Conservation (phyloP, 139 green algal species). For the Chlorella sp. region DNA sequence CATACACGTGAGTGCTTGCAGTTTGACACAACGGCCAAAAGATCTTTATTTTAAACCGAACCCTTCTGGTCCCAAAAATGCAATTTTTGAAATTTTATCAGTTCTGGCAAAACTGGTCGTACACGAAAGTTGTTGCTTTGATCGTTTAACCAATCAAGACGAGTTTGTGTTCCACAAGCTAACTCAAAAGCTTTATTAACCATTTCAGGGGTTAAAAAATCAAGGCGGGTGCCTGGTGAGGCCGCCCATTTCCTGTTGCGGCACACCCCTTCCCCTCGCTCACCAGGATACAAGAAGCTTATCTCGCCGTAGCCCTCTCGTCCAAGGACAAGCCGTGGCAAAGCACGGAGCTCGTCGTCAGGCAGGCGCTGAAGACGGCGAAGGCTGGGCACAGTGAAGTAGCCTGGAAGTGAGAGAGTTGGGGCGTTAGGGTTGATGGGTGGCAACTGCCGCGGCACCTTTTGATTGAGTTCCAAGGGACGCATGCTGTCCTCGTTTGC, state of each 20-base stretch:
- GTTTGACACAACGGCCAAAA: no score
- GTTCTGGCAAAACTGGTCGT: no score
- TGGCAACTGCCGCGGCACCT: not conserved
- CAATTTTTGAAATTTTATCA: no score
- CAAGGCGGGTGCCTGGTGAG: not conserved
- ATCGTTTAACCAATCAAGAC: no score
- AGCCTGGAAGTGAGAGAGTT: conserved; percentile 20
- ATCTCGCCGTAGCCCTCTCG: conserved; percentile 46
- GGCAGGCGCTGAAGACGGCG: conserved; percentile 15
- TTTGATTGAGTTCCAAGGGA: not conserved
- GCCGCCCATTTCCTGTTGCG: not conserved
- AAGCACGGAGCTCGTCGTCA: conserved; percentile 35
- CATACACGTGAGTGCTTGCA: not conserved
- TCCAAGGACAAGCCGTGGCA: conserved; percentile 46
- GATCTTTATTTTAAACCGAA: no score
- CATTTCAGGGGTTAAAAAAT: no score
- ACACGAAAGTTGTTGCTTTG: no score
- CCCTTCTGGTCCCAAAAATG: no score
- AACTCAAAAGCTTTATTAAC: no score
- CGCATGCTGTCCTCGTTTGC: not conserved
- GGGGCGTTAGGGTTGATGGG: conserved; percentile 37
- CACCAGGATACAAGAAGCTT: conserved; percentile 45
- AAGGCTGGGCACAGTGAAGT: conserved; percentile 41
- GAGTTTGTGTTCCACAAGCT: no score
- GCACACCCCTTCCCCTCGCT: no score